Evolutionary conservation across 2,329 filamentous ascomycete genomes (phyloP).

Genomic region (Penicillium palitans): DNA sequence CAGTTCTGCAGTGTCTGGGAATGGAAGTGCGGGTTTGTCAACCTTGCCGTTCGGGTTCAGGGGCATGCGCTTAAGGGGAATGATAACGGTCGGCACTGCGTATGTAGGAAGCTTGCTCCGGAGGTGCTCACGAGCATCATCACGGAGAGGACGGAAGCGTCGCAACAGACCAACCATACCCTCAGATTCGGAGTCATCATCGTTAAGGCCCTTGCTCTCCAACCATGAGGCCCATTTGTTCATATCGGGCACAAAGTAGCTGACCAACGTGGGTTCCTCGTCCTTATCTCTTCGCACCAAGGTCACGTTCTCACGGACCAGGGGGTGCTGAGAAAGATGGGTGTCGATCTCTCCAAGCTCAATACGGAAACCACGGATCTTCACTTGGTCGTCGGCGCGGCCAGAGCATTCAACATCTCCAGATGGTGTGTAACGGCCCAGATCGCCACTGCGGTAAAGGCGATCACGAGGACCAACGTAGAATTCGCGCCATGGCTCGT

Average conservation of each 20-base stretch:
- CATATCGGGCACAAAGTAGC: conserved; percentile 83
- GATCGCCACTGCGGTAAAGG: conserved; percentile 82
- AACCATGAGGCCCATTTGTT: conserved; percentile 72
- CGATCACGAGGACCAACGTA: conserved; percentile 83
- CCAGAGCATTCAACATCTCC: conserved; percentile 78
- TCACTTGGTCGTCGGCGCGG: conserved; percentile 84
- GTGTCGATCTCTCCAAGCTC: conserved; percentile 92
- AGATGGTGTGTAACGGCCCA: conserved; percentile 70
- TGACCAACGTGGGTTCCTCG: conserved; percentile 83
- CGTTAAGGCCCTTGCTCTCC: conserved; percentile 54
- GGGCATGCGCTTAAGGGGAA: conserved; percentile 70
- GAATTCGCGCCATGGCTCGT: conserved; percentile 74
- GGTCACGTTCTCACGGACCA: conserved; percentile 83
- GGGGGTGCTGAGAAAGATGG: conserved; percentile 70
- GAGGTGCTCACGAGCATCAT: conserved; percentile 66
- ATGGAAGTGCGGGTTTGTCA: conserved; percentile 75
- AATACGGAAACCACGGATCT: conserved; percentile 93
- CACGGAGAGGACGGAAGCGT: conserved; percentile 61
- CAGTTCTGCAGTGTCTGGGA: conserved; percentile 72
- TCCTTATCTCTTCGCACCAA: conserved; percentile 79
- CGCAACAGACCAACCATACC: conserved; percentile 58
- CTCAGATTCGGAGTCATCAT: conserved; percentile 48
- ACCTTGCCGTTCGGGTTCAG: conserved; percentile 87
- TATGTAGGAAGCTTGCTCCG: conserved; percentile 71
- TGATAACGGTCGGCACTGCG: conserved; percentile 72